Conservation (phyloP, 495 filamentous ascomycete genomes). For the Articulospora tetracladia region DNA sequence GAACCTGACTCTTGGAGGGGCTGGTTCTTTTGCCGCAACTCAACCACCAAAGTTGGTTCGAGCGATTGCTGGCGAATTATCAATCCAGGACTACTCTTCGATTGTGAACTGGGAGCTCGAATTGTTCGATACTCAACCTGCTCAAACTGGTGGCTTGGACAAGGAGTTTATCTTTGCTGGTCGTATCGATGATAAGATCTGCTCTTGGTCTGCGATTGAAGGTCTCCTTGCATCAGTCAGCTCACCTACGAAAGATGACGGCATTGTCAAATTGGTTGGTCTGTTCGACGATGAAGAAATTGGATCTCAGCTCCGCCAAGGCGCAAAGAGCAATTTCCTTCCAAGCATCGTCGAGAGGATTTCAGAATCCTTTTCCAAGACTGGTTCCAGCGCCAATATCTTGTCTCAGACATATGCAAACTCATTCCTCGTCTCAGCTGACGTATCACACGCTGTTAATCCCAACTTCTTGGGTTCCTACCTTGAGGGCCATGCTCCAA, state of each 20-base stretch:
- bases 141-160: conserved; percentile 77
- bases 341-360: conserved; percentile 74
- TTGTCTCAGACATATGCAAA: conserved; percentile 84
- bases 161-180: conserved; percentile 94
- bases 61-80: conserved; percentile 71
- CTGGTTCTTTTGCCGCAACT: conserved; percentile 66
- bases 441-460: conserved; percentile 93
- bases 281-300: conserved; percentile 98
- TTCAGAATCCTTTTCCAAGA: conserved; percentile 60
- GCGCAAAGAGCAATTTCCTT: conserved; percentile 84
- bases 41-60: conserved; percentile 83
- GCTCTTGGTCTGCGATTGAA: conserved; percentile 87
- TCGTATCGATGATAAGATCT: conserved; percentile 95
- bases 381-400: conserved; percentile 57
- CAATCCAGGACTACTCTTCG: conserved; percentile 59
- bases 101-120: conserved; percentile 99
- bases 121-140: conserved; percentile 87
- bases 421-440: conserved; percentile 87
- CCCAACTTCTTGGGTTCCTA: conserved; percentile 85
- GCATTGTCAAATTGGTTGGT: conserved; percentile 76
- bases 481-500: conserved; percentile 78
- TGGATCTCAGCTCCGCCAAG: conserved; percentile 84
- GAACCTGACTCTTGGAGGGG: conserved; percentile 31
- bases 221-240: conserved; percentile 66
- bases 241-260: conserved; percentile 34